These are phyloP conservation scores for Phytophthora palmivora DNA, from an alignment of 352 stramenopile genomes.

Conservation along the genomic window DNA sequence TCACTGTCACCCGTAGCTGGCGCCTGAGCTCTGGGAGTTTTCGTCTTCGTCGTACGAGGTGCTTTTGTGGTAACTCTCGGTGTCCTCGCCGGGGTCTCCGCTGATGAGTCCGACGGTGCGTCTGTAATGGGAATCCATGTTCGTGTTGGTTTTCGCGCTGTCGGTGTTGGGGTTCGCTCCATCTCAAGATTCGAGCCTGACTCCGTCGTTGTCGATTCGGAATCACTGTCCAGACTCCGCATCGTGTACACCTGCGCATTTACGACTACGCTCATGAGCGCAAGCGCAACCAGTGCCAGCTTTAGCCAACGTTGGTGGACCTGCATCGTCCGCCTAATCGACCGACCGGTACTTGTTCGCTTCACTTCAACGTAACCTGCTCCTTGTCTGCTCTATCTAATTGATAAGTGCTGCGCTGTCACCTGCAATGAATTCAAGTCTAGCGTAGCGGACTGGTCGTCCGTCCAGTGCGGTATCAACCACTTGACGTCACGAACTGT, in stretches of 20 bases:
- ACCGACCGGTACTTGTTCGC: neutral
- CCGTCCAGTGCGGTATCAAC: conserved; percentile 10
- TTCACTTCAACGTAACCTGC: conserved; percentile 13
- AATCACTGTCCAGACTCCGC: conserved; percentile 19
- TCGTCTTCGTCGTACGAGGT: no score
- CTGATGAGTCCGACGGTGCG: conserved; percentile 21
- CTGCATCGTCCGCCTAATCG: conserved; percentile 30
- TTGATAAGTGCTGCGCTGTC: conserved; percentile 24
- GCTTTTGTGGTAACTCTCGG: no score
- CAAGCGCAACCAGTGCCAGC: conserved; percentile 19
- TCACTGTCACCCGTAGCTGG: conserved; percentile 12
- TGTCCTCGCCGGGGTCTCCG: conserved; percentile 28
- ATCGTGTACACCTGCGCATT: conserved; percentile 38
- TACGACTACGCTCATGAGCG: conserved; percentile 2
- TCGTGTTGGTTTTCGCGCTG: conserved; percentile 13
- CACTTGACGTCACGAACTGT: conserved; percentile 18
- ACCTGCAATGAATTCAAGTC: conserved; percentile 14
- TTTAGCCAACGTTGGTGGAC: conserved; percentile 34
- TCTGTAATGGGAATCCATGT: conserved; percentile 38
- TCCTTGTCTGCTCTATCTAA: conserved; percentile 9
- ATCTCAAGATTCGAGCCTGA: conserved; percentile 1
- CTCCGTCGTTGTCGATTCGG: neutral
- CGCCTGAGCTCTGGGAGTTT: conserved; percentile 16
- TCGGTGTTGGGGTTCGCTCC: conserved; percentile 20
- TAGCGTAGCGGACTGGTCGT: conserved; percentile 13